A percentile compares a stretch with the other conserved stretches of the same genome.
Evolutionary conservation across 2,329 filamentous ascomycete species (phyloP).

Genomic region (Neobulgaria alba): DNA sequence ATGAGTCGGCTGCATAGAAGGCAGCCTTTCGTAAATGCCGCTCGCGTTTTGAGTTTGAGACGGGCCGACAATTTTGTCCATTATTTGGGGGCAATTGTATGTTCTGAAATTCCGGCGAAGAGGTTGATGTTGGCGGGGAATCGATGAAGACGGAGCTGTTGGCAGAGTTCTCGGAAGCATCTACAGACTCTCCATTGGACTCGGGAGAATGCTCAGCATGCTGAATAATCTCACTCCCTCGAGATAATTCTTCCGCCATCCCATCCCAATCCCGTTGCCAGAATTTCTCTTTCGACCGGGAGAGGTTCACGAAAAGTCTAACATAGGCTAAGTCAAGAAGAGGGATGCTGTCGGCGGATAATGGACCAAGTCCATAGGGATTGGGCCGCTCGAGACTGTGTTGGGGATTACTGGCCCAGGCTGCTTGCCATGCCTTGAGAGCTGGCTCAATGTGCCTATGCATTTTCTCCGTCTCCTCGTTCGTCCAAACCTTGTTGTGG

Average conservation of each 20-base stretch:
- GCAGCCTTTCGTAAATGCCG: constrained; percentile 88
- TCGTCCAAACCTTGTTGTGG: constrained; percentile 80
- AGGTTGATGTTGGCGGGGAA: constrained; percentile 43
- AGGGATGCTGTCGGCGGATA: constrained; percentile 86
- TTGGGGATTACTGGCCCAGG: constrained; percentile 79
- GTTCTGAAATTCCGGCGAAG: constrained; percentile 33
- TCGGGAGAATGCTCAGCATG: constrained; percentile 56
- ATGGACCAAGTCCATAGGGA: constrained; percentile 68
- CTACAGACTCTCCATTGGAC: constrained; percentile 32
- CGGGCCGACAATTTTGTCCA: constrained; percentile 24
- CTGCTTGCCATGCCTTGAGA: constrained; percentile 85
- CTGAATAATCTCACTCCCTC: constrained; percentile 66
- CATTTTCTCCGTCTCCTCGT: constrained; percentile 91
- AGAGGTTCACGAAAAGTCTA: constrained; percentile 86
- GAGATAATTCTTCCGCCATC: constrained; percentile 79
- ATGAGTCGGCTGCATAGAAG: constrained; percentile 85
- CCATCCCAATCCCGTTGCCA: constrained; percentile 92
- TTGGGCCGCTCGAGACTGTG: constrained; percentile 81
- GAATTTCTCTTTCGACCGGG: constrained; percentile 82
- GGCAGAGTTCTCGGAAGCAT: constrained; percentile 38
- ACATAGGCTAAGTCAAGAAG: constrained; percentile 88
- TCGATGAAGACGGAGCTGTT: constrained; percentile 39
- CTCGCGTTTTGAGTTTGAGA: constrained; percentile 63
- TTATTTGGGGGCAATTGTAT: constrained; percentile 12
- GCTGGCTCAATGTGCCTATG: constrained; percentile 91